Evolutionary conservation across 768 basidiomycete genomes (phyloP).

Genomic region (Lentinus tigrinus): DNA sequence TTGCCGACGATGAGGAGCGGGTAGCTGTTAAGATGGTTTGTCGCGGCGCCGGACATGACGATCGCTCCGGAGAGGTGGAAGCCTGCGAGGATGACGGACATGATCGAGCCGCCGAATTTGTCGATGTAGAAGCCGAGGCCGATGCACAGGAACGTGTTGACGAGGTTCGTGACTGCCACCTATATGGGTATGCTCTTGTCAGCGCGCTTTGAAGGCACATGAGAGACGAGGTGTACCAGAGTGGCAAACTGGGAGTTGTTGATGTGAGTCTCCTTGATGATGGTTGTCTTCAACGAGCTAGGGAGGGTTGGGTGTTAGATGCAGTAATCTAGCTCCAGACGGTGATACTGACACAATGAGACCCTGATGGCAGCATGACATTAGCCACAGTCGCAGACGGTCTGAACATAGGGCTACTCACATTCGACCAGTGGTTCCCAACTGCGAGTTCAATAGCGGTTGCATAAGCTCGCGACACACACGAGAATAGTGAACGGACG

Average conservation of each 20-base stretch:
- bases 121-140: slow-evolving; percentile 40
- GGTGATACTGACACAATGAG: slow-evolving; percentile 34
- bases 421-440: slow-evolving; percentile 44
- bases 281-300: slow-evolving; percentile 41
- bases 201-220: not conserved
- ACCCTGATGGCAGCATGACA: slow-evolving; percentile 25
- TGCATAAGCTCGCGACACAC: not conserved
- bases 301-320: not conserved
- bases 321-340: not conserved
- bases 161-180: slow-evolving; percentile 21
- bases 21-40: slow-evolving; percentile 39
- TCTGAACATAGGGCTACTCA: slow-evolving; percentile 18
- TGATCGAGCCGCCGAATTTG: slow-evolving; percentile 38
- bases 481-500: slow-evolving; percentile 13
- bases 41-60: slow-evolving; percentile 39
- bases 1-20: slow-evolving; percentile 39
- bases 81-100: slow-evolving; percentile 37
- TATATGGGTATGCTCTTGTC: slow-evolving; percentile 4
- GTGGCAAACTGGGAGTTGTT: slow-evolving; percentile 46
- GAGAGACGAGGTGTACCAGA: slow-evolving; percentile 34
- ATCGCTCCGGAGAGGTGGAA: slow-evolving; percentile 38
- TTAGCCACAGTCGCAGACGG: not conserved
- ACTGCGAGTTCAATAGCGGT: slow-evolving; percentile 23
- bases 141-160: slow-evolving; percentile 43
- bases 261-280: slow-evolving; percentile 40